A percentile compares a stretch with the other conserved stretches of the same genome.
These are phyloP conservation scores for Abelmoschus esculentus DNA, from an alignment of 345 rosid genomes.

Conservation along the genomic window DNA sequence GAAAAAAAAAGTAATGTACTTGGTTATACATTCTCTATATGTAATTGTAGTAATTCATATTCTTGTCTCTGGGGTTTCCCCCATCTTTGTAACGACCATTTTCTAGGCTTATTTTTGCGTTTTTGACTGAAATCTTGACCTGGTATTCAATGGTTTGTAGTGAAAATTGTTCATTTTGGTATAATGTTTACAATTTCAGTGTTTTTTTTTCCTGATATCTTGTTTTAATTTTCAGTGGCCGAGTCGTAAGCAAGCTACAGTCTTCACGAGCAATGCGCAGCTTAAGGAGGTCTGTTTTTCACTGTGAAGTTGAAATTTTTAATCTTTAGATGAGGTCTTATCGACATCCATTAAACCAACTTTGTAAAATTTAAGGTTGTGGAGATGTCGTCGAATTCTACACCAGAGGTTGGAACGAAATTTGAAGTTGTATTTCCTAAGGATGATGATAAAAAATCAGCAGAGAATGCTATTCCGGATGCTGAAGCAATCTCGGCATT, in stretches of 20 bases:
- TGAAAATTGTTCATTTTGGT: background rate
- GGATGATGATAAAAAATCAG: slow-evolving; percentile 30
- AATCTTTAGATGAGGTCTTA: background rate
- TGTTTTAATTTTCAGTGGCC: slow-evolving; percentile 30
- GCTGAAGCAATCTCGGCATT: slow-evolving; percentile 52
- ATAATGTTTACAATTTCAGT: background rate
- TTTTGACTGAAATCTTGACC: background rate
- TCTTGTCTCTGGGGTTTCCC: too few relatives aligned
- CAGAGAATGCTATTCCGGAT: slow-evolving; percentile 42
- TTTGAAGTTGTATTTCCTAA: slow-evolving; percentile 18
- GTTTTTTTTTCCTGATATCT: background rate
- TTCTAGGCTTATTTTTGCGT: background rate
- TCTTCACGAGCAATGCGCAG: slow-evolving; percentile 38
- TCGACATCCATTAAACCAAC: background rate
- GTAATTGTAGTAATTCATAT: too few relatives aligned
- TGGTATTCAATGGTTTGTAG: background rate
- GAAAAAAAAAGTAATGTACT: too few relatives aligned
- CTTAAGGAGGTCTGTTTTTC: slow-evolving; percentile 49
- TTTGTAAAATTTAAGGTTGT: slow-evolving; percentile 33
- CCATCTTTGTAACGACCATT: background rate
- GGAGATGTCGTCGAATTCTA: slow-evolving; percentile 45
- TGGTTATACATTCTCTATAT: too few relatives aligned
- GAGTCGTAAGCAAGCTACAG: slow-evolving; percentile 33
- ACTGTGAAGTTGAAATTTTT: background rate
- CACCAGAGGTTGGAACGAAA: slow-evolving; percentile 13